Evolutionary conservation across 2,329 filamentous ascomycete species (phyloP).

Genomic region (Stagonosporopsis cucurbitacearum): DNA sequence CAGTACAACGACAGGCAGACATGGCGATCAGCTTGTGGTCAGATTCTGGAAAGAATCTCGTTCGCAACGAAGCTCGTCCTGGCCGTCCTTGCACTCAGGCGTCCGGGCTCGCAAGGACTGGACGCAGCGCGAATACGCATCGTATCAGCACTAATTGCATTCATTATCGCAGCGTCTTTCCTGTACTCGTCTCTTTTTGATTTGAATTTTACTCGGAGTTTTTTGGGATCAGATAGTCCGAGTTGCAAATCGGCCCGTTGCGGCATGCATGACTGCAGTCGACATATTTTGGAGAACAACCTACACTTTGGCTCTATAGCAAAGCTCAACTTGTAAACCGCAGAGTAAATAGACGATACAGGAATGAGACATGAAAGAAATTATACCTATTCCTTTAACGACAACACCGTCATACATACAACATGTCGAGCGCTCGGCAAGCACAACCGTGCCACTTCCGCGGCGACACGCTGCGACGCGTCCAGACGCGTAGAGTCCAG

Average conservation of each 20-base stretch:
- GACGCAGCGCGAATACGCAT: not conserved
- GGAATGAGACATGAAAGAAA: not conserved
- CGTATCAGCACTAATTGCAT: no score
- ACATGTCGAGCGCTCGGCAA: not conserved
- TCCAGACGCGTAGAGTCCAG: conserved; percentile 8
- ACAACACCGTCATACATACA: conserved; percentile 9
- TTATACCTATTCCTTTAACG: not conserved
- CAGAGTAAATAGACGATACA: no score
- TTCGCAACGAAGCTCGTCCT: not conserved
- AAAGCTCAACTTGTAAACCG: no score
- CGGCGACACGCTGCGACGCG: conserved; percentile 22
- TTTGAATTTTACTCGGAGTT: not conserved
- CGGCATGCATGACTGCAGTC: not conserved
- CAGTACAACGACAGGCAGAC: not conserved
- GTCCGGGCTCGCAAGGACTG: not conserved
- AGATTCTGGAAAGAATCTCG: not conserved
- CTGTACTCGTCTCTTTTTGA: not conserved
- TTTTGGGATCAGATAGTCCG: not conserved
- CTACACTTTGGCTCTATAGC: no score
- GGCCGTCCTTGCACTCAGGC: not conserved
- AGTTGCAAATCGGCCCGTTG: not conserved
- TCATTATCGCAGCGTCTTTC: not conserved
- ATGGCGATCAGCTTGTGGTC: not conserved
- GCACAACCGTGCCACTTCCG: conserved; percentile 7
- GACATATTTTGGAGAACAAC: no score